These are phyloP conservation scores for Xylaria sp. DNA, from an alignment of 2,329 filamentous ascomycete species.

Conservation along the genomic window DNA sequence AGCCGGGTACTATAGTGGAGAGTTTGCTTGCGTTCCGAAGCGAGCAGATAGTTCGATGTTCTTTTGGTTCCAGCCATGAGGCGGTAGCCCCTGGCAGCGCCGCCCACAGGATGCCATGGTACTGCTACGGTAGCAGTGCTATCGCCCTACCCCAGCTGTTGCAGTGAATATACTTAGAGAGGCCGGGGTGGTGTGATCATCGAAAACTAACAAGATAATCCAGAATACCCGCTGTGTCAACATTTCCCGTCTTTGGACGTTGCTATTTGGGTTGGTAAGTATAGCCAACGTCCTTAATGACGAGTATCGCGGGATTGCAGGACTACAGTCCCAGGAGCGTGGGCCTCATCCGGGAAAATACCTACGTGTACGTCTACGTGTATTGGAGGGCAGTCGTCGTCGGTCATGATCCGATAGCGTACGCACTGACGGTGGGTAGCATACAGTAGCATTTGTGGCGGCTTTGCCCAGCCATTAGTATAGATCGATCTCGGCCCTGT, in stretches of 20 bases:
- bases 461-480: constrained; percentile 9
- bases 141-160: not conserved
- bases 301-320: constrained; percentile 8
- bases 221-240: not conserved
- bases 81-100: not conserved
- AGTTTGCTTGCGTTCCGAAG: not conserved
- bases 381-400: not conserved
- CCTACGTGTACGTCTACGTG: not conserved
- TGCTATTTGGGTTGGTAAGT: not conserved
- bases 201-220: not conserved
- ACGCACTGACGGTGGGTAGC: constrained; percentile 21
- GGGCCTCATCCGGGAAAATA: constrained; percentile 12
- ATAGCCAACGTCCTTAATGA: not conserved
- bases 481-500: constrained; percentile 12
- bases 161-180: constrained; percentile 7
- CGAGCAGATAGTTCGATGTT: not conserved
- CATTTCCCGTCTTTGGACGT: not conserved
- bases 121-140: constrained; percentile 7
- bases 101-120: not conserved
- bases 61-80: constrained; percentile 1
- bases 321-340: constrained; percentile 20
- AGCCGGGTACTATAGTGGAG: not conserved
- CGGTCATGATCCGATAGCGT: constrained; percentile 11
- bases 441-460: constrained; percentile 12
- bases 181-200: not conserved